These are phyloP conservation scores for Monosporozyma siamensis DNA, from an alignment of 805 yeast species.

Conservation along the genomic window DNA sequence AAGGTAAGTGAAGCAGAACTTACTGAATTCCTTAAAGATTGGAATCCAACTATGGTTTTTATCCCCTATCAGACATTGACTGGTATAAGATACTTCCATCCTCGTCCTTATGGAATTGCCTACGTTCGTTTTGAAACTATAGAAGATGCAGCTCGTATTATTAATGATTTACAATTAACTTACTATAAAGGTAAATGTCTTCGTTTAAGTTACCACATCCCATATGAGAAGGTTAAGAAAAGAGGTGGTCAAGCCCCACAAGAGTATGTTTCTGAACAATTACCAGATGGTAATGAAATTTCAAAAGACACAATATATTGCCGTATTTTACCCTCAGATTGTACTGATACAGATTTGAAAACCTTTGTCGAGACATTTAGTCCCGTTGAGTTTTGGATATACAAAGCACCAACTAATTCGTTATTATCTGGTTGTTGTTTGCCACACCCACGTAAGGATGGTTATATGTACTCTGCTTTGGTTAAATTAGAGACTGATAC, in stretches of 20 bases:
- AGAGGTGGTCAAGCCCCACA: neutral
- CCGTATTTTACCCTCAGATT: constrained; percentile 32
- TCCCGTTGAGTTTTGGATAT: constrained; percentile 41
- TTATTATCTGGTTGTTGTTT: neutral
- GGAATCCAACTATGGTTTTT: constrained; percentile 36
- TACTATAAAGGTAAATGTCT: constrained; percentile 39
- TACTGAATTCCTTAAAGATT: constrained; percentile 35
- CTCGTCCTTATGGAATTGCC: constrained; percentile 55
- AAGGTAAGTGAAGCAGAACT: constrained; percentile 46
- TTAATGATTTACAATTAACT: constrained; percentile 54
- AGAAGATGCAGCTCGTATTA: constrained; percentile 56
- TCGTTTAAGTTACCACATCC: constrained; percentile 35
- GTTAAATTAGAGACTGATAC: constrained; percentile 29
- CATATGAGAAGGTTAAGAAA: constrained; percentile 22
- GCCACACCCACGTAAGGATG: constrained; percentile 9
- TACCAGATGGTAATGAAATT: constrained; percentile 3
- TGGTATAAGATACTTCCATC: constrained; percentile 34
- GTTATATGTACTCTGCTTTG: constrained; percentile 38
- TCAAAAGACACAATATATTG: constrained; percentile 42
- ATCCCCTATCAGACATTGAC: constrained; percentile 48
- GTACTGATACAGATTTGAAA: constrained; percentile 38
- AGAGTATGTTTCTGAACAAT: neutral
- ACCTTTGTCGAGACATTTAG: constrained; percentile 36
- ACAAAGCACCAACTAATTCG: constrained; percentile 13
- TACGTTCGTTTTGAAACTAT: constrained; percentile 68